Evolutionary conservation across 768 basidiomycete species (phyloP), one percentile per base, ranked within the genome.

Genomic region (Suillus subalutaceus): DNA sequence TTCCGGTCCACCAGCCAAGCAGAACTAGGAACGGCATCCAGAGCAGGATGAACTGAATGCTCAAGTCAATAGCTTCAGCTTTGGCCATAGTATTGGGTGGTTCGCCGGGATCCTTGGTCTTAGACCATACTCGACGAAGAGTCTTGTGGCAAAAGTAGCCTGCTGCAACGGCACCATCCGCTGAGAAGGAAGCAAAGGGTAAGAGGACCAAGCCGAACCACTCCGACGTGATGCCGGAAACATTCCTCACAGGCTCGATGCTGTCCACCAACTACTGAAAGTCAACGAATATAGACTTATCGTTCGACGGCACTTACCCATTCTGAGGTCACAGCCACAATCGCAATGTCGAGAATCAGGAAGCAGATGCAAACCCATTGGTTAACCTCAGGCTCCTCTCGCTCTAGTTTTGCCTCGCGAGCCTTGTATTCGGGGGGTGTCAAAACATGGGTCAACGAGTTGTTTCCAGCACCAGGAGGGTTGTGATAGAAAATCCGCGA

Each of bases 11-110:
- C 91, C 91, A 93, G 0, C 84, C 88, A 23, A 92, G 77, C 26
- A 93, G 72, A 5, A 89, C 84, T 50, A 92, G 73, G 69, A 91
- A 82, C 0, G 91, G 91, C 85, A 89, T 89, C 91, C 91, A 93
- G 76, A 91, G 90, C 13, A 92, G 79, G 20, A 83, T 83, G 74
- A 93, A 92, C 71, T 93, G 91, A 65, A 92, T 91, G 71, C 87
- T 88, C 56, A 92, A 81, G 72, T 93, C 91, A 65, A 93, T 93
- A 6, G 90, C 87, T 30, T 87, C 83, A 1, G 83, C 89, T 72
- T 86, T 86, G 0, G 91, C 91, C 26, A 91, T 78, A n/a, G 83
- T 81, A 6, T 80, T 79, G 1, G 89, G 89, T 18, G 85, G 70
- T 46, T 72, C 78, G 0, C 37, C 37, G 37, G 79, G 78, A 5